Percentiles rank a stretch among this genome's conserved stretches.
These are phyloP conservation scores for Ustilago lituana DNA, from an alignment of 1,284 basidiomycete genomes.

Conservation along the genomic window DNA sequence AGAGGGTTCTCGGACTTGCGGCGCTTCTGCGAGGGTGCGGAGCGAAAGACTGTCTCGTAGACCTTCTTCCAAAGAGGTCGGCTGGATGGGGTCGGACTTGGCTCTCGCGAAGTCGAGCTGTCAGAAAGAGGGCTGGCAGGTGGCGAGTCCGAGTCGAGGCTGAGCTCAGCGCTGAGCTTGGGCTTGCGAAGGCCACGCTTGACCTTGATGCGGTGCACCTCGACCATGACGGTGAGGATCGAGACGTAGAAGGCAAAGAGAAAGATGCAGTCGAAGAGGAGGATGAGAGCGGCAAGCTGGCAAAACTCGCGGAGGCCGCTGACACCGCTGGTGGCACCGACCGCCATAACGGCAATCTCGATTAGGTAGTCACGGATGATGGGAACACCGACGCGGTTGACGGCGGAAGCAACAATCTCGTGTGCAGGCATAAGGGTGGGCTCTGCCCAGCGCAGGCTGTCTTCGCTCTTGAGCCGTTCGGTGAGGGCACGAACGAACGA, in stretches of 20 bases:
- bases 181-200: conserved; percentile 69
- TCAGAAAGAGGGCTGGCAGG: conserved; percentile 50
- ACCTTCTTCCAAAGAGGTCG: conserved; percentile 53
- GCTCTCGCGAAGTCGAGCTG: conserved; percentile 38
- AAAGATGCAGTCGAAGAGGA: conserved; percentile 86
- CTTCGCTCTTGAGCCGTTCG: conserved; percentile 62
- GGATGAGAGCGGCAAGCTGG: conserved; percentile 85
- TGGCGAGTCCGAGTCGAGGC: conserved; percentile 58
- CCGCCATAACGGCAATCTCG: conserved; percentile 86
- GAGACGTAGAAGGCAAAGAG: conserved; percentile 90
- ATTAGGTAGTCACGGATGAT: conserved; percentile 92
- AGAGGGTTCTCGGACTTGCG: conserved; percentile 77
- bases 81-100: conserved; percentile 33
- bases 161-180: conserved; percentile 57
- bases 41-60: conserved; percentile 53
- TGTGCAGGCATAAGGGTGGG: conserved; percentile 74
- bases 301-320: conserved; percentile 94
- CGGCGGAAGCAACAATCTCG: conserved; percentile 83
- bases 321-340: conserved; percentile 87
- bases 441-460: conserved; percentile 70
- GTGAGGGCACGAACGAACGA: conserved; percentile 66
- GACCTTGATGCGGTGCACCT: conserved; percentile 75
- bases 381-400: conserved; percentile 79
- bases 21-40: conserved; percentile 73
- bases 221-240: conserved; percentile 91